Evolutionary conservation across 768 basidiomycete genomes (phyloP).

Genomic region (Phanerodontia chrysosporium): DNA sequence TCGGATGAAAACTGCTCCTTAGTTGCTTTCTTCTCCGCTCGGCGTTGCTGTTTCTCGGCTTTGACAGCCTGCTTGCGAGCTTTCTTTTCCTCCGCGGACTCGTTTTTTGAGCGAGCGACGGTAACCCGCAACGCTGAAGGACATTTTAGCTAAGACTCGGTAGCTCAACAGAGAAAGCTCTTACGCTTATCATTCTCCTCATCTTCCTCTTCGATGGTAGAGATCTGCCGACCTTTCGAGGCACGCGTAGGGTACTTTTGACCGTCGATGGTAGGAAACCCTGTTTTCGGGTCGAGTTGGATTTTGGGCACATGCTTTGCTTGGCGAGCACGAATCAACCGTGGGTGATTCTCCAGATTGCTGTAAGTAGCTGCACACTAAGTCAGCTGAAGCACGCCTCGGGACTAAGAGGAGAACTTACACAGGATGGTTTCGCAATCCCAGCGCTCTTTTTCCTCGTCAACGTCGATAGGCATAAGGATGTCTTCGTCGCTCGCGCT

Average conservation of each 20-base stretch:
- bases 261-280: conserved; percentile 58
- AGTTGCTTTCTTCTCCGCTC: conserved; percentile 62
- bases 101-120: conserved; percentile 66
- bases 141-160: neutral
- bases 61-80: conserved; percentile 69
- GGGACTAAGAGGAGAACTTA: conserved; percentile 36
- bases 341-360: conserved; percentile 97
- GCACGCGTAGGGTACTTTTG: conserved; percentile 17
- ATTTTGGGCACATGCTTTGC: conserved; percentile 57
- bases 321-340: conserved; percentile 70
- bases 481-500: conserved; percentile 44
- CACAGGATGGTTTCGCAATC: conserved; percentile 95
- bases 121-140: conserved; percentile 41
- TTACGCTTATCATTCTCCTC: conserved; percentile 25
- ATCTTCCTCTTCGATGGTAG: conserved; percentile 25
- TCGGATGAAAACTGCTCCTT: conserved; percentile 64
- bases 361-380: conserved; percentile 78
- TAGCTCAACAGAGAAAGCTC: neutral
- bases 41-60: conserved; percentile 56
- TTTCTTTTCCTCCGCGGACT: conserved; percentile 72
- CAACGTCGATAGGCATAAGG: conserved; percentile 34
- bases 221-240: neutral
- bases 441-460: conserved; percentile 77
- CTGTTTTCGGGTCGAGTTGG: conserved; percentile 68
- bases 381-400: neutral